Evolutionary conservation across 2,329 filamentous ascomycete genomes (phyloP), one percentile per base, ranked within the genome.

Genomic region (Colletotrichum sp.): DNA sequence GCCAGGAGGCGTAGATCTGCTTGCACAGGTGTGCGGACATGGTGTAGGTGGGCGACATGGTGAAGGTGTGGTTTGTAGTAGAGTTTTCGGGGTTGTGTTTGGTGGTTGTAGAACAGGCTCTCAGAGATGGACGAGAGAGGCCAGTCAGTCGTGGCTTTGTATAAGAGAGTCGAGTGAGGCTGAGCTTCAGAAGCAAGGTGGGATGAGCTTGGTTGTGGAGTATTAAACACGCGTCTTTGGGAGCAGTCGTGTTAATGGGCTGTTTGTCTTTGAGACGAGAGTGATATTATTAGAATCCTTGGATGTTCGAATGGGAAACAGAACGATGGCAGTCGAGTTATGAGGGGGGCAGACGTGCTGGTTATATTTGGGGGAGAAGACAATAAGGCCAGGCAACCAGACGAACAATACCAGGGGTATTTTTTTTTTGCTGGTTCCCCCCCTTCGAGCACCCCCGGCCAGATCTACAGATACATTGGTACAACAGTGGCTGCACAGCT

Each of bases 1-100:
- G 87, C 89, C 90, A 92, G n/a, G 90, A 91, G 68, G 88, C 86
- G 85, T 88, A 90, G 84, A 92, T 89, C 80, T 91, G 87, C 83
- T 90, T 91, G 89, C 89, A 90, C 83, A 92, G 84, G 80, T 92
- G 90, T 79, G 90, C 89, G 18, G 90, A 91, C 87, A 92, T 91
- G 78, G 90, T 91, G 85, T 92, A 90, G 49, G 90, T 91, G 67
- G 89, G 90, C 71, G 89, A 87, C 90, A 92, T 92, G 55, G 78
- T 85, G 78, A 69, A 16, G 24, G 16, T 62, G 62, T 49, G 60
- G 24, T 39, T 62, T 39, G 59, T 36, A 13, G 15, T 32, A 13
- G 49, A 65, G 28, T 34, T 62, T 12, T 34, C 49, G 15, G 16
- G 52, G 15, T 32, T 71, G 66, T 36, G 28, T 32, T 21, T 66